phyloP scores from a whole-genome alignment of 495 filamentous ascomycete genomes.

The Arthonia radiata region DNA sequence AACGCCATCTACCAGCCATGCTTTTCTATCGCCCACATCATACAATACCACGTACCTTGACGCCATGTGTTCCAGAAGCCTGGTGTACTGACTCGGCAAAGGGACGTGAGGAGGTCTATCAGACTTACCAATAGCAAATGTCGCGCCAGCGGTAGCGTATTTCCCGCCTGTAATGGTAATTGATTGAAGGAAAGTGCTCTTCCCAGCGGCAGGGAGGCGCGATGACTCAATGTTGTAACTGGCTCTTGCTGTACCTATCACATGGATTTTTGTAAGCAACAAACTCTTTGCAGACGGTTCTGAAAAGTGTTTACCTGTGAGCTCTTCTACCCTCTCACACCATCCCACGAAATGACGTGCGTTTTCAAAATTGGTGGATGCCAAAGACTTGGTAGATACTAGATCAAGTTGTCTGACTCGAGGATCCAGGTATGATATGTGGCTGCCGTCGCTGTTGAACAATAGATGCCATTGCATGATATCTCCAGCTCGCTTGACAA shows the following conservation, averaged over 20 bases:
- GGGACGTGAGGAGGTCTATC: constrained; percentile 5
- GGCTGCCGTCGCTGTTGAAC: constrained; percentile 6
- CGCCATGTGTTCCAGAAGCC: constrained; percentile 6
- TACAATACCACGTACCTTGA: constrained; percentile 9
- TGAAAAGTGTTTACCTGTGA: constrained; percentile 1
- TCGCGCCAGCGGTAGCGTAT: constrained; percentile 4
- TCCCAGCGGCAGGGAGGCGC: neutral
- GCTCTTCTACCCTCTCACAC: neutral
- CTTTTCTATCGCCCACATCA: constrained; percentile 11
- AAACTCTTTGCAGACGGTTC: too few species aligned
- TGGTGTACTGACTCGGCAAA: constrained; percentile 3
- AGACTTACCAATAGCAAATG: constrained; percentile 4
- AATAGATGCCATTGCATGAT: constrained; percentile 11
- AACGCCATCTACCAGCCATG: constrained; percentile 13
- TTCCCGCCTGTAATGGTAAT: constrained; percentile 7
- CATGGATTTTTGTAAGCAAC: too few species aligned
- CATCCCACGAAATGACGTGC: constrained; percentile 4
- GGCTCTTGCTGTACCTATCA: constrained; percentile 3
- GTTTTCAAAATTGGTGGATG: neutral
- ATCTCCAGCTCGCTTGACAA: constrained; percentile 4
- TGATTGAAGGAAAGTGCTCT: constrained; percentile 5
- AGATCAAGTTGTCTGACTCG: constrained; percentile 3
- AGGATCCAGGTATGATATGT: constrained; percentile 3
- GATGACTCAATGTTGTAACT: constrained; percentile 4
- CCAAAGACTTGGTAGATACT: neutral